Base-by-base conservation (phyloP, 1,284 basidiomycete species). In the Clitocybe nebularis region DNA sequence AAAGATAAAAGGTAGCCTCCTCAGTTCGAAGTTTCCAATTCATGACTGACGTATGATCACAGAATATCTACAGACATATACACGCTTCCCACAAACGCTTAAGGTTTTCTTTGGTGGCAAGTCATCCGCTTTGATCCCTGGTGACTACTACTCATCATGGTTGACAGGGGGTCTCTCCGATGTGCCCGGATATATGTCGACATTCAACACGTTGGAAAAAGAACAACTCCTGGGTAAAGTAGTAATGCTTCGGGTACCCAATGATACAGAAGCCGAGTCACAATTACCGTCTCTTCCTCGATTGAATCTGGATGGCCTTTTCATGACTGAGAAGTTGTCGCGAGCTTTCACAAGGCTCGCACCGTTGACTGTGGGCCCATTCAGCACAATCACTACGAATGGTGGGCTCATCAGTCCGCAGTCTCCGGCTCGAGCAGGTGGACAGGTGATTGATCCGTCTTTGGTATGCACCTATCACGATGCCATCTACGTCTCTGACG, bases 1-100 rank as follows among this genome's bases (percentile, higher is more conserved):
- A 19, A 93, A 92, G 63, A 84, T 93, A 47, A 77, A 76, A 70
- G 86, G 88, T 86, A n/a, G n/a, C n/a, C n/a, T n/a, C n/a, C n/a
- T n/a, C 33, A 22, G 61, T 37, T 40, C 3, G 21, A 39, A 9
- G 11, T 4, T 11, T 22, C 24, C n/a, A 21, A 32, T 24, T 7
- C 46, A 24, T 22, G 10, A 29, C 20, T 41, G 13, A 41, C 28
- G 29, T 16, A 26, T 34, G 9, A 19, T 26, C 20, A 16, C 53
- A 89, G 88, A 88, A 59, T 80, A 86, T 57, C 63, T 91, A 26
- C 74, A 82, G 60, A 82, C 85, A n/a, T 89, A 81, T 58, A 69
- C 76, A 34, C 73, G 75, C 45, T 82, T 90, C 54, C 77, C 81
- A 6, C 86, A 90, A 58, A 89, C 84, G 23, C 67, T 82, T 36